Base-by-base conservation (phyloP, 192 early-diverging fungal species). In the Umbelopsis sp. region DNA sequence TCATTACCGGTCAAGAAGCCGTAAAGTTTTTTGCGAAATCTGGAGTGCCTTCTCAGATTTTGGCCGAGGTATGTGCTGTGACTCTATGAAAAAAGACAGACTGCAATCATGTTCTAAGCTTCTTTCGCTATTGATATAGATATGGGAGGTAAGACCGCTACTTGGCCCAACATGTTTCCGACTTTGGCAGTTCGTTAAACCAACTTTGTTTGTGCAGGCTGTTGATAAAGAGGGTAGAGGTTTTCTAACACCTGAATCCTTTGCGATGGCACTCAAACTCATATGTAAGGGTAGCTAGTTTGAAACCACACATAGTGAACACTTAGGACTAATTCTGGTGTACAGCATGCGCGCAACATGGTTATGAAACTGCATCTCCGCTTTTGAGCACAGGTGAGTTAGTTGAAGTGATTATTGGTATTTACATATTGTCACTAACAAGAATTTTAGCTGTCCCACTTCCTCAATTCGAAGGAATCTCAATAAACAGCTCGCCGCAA, bases 151-250 rank as follows among this genome's bases (percentile, higher is more conserved):
- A 37, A 61, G 55, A 25, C 7, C 55, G 27, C 7, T 35, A 61
- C 2, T 35, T 35, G 4, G 3, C 7, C 23, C 12, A 35, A 8
- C 27, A 33, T 52, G 21, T 12, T 35, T 16, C 30, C 3, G 11
- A 11, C 11, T 13, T n/a, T 35, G 30, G 9, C 30, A 16, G 21
- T 55, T 27, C 30, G 22, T 21, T 52, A 51, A 18, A 16, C 12
- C 15, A n/a, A 10, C 1, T 69, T 87, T 79, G 92, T 96, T 96
- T 51, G 95, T 94, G 95, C 83, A 93, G 64, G 77, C 89, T 23
- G 89, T 89, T n/a, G 94, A 95, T 76, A 71, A 81, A 6, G 92
- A 93, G 22, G 82, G 88, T 73, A 86, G 88, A 67, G 96, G 95
- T 9, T 85, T 88, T 41, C 77, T 96, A 61, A 90, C 88, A n/a